Conservation (phyloP, 2,329 filamentous ascomycete genomes). For the Beauveria sp. region DNA sequence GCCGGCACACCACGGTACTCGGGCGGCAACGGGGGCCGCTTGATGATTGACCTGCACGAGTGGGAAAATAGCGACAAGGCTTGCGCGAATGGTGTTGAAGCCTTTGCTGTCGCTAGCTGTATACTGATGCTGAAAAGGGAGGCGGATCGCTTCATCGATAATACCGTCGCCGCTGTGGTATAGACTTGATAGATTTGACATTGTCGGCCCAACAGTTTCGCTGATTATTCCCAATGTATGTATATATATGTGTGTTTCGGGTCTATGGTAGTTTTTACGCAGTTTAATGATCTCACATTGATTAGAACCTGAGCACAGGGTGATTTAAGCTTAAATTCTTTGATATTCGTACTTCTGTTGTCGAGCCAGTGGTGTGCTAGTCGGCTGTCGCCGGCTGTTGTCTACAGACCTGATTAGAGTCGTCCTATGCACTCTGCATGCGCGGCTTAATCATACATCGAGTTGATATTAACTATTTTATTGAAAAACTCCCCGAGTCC, state of each 20-base stretch:
- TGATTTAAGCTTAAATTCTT: too few species aligned
- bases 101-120: slow-evolving; percentile 17
- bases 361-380: too few species aligned
- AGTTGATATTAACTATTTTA: neutral
- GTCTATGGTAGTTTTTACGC: too few species aligned
- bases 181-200: neutral
- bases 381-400: too few species aligned
- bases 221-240: neutral
- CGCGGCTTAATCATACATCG: too few species aligned
- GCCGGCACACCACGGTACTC: slow-evolving; percentile 14
- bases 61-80: slow-evolving; percentile 14
- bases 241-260: neutral
- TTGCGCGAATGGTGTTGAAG: slow-evolving; percentile 12
- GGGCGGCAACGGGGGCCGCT: slow-evolving; percentile 18
- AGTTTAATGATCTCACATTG: too few species aligned
- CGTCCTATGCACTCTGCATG: too few species aligned
- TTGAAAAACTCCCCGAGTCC: neutral
- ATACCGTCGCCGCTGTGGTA: slow-evolving; percentile 13
- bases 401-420: too few species aligned
- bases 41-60: slow-evolving; percentile 16
- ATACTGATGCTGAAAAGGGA: slow-evolving; percentile 19
- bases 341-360: too few species aligned
- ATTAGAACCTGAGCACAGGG: too few species aligned
- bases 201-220: too few species aligned
- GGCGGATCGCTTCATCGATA: slow-evolving; percentile 17